Evolutionary conservation across 2,329 filamentous ascomycete species (phyloP), one percentile per base, ranked within the genome.

Genomic region (Cordyceps farinosa): DNA sequence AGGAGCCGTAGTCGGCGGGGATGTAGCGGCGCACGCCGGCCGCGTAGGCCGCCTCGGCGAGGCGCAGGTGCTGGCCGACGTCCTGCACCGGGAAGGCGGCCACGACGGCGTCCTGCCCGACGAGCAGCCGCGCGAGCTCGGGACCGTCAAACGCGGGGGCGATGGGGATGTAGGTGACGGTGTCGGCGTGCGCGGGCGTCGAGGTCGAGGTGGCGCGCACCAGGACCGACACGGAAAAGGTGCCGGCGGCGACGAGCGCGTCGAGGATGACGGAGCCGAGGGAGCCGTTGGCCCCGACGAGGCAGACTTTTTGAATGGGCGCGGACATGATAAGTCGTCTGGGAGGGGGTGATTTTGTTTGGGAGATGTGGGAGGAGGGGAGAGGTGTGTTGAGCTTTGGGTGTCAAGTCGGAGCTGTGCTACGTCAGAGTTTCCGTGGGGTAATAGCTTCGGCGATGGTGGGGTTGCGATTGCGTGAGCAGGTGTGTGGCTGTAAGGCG

Each of bases 11-110:
- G 67, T 89, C 86, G 15, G 83, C 82, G 2, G 86, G 85, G 47
- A 89, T 77, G 74, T 87, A 87, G 32, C 85, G 80, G 66, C 84
- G 79, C 2, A 89, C 84, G 29, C 86, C 84, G 5, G 85, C 86
- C 6, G 78, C 77, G 47, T 83, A 78, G 30, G 85, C 81, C 0
- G 86, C 87, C 57, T 88, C 81, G 51, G 85, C 80, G 61, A 88
- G 76, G 8, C 82, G 73, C 6, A 77, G 65, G 57, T 76, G 75
- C 61, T 73, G 70, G 36, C 77, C 76, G 47, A 87, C 76, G 9
- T 83, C 76, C n/a, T 77, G 66, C 40, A 76, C 67, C 1, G 72
- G 73, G 44, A 77, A 71, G 0, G 73, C 72, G 8, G 73, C 72
- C 45, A 88, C 71, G 27, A 88, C 78, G 11, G 83, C 87, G 67